Conservation (phyloP, 257 asterid genomes). For the Solanum sejunctum region DNA sequence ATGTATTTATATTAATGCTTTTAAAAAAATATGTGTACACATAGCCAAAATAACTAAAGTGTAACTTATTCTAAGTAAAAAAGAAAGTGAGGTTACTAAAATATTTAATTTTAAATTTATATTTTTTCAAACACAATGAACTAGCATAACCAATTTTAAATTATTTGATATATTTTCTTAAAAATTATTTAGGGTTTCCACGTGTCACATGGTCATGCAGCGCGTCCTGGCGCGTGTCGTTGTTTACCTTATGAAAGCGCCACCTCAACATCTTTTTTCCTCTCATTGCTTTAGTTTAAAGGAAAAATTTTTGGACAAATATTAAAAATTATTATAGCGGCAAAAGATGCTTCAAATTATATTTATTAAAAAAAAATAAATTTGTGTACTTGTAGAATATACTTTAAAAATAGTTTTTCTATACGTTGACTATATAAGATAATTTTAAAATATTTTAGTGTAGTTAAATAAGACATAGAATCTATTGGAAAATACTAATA, state of each 20-base stretch:
- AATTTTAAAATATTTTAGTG: background rate
- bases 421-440: background rate
- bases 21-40: background rate
- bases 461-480: background rate
- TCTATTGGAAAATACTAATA: background rate
- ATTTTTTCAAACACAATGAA: too few species aligned
- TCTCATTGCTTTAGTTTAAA: background rate
- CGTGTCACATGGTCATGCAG: background rate
- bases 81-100: too few species aligned
- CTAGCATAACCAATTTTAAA: too few species aligned
- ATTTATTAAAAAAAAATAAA: background rate
- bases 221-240: background rate
- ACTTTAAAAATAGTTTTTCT: background rate
- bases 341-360: background rate
- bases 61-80: too few species aligned
- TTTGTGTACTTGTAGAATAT: background rate
- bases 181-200: background rate
- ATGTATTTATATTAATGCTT: background rate
- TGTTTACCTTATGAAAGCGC: slow-evolving; percentile 33
- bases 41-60: background rate
- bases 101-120: too few species aligned
- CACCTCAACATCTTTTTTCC: slow-evolving; percentile 24
- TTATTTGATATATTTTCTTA: background rate
- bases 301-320: background rate
- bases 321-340: background rate